A percentile compares a stretch with the other conserved stretches of the same genome.
Conservation (phyloP, 2,329 filamentous ascomycete genomes). For the Paracamarosporium sp. region DNA sequence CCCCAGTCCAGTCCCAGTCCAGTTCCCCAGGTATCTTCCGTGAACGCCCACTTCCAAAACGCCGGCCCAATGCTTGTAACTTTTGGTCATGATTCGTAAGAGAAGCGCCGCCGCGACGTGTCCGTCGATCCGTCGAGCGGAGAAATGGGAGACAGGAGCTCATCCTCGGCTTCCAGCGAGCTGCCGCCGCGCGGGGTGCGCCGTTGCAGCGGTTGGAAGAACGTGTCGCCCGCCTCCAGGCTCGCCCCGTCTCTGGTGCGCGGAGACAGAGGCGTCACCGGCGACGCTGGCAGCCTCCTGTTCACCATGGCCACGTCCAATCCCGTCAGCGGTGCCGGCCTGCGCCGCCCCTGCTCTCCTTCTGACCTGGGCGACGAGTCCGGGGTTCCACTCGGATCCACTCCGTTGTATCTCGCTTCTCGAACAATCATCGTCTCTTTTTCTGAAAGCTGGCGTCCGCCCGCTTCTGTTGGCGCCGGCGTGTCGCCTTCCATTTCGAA, state of each 20-base stretch:
- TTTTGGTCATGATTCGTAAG: slow-evolving; percentile 44
- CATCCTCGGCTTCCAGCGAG: slow-evolving; percentile 32
- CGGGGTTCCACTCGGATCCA: slow-evolving; percentile 38
- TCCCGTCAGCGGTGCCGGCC: slow-evolving; percentile 31
- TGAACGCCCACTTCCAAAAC: slow-evolving; percentile 3
- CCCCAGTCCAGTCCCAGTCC: background rate
- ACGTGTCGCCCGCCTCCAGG: slow-evolving; percentile 39
- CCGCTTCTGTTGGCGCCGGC: slow-evolving; percentile 59
- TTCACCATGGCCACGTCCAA: slow-evolving; percentile 39
- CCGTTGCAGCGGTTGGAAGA: slow-evolving; percentile 35
- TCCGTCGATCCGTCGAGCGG: slow-evolving; percentile 40
- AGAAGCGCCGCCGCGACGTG: slow-evolving; percentile 43
- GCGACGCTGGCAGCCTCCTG: slow-evolving; percentile 33
- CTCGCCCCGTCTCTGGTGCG: slow-evolving; percentile 34
- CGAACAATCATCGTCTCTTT: slow-evolving; percentile 56
- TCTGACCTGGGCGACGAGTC: slow-evolving; percentile 23
- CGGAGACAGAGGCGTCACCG: slow-evolving; percentile 39
- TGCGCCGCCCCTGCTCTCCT: slow-evolving; percentile 22
- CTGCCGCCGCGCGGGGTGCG: slow-evolving; percentile 28
- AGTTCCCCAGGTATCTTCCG: background rate
- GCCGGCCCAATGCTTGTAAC: slow-evolving; percentile 2
- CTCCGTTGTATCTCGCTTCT: slow-evolving; percentile 55
- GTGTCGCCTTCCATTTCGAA: slow-evolving; percentile 64
- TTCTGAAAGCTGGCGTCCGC: slow-evolving; percentile 54
- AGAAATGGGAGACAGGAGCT: slow-evolving; percentile 41